These are phyloP conservation scores for Nicotiana sylvestris DNA, from an alignment of 257 asterid genomes.

Conservation along the genomic window DNA sequence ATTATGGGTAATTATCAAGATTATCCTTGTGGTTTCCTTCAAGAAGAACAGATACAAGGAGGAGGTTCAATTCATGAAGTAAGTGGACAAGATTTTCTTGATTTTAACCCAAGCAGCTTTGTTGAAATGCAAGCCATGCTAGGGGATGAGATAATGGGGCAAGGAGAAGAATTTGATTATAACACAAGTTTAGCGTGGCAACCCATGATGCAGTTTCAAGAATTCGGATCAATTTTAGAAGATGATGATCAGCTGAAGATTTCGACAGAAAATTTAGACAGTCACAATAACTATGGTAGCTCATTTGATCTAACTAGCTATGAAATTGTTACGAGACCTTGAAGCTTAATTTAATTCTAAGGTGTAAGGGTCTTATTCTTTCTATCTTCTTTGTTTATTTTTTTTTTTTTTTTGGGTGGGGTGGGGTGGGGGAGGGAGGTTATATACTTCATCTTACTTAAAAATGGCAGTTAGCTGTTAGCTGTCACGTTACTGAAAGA, in stretches of 20 bases:
- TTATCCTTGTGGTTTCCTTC: slow-evolving; percentile 21
- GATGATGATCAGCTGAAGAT: slow-evolving; percentile 34
- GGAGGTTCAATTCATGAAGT: slow-evolving; percentile 12
- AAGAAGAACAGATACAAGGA: slow-evolving; percentile 20
- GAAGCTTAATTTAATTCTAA: slow-evolving; percentile 2
- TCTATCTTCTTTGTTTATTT: background rate
- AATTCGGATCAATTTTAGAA: slow-evolving; percentile 44
- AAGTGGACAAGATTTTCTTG: slow-evolving; percentile 34
- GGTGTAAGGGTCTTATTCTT: background rate
- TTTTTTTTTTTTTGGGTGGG: background rate
- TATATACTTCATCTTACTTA: background rate
- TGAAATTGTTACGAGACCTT: slow-evolving; percentile 37
- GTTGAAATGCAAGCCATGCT: slow-evolving; percentile 41
- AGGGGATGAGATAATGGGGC: slow-evolving; percentile 29
- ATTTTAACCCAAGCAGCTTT: slow-evolving; percentile 21
- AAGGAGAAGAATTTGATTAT: slow-evolving; percentile 34
- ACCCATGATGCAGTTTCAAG: slow-evolving; percentile 43
- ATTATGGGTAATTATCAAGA: slow-evolving; percentile 24
- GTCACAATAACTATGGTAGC: slow-evolving; percentile 51
- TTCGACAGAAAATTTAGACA: slow-evolving; percentile 26
- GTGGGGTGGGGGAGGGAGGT: background rate
- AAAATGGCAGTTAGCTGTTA: slow-evolving; percentile 13
- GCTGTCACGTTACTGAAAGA: slow-evolving; percentile 8
- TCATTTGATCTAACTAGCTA: slow-evolving; percentile 56
- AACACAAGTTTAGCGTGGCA: slow-evolving; percentile 33